These are phyloP conservation scores for Leptosphaerulina australis DNA, from an alignment of 2,329 filamentous ascomycete species.

Conservation along the genomic window DNA sequence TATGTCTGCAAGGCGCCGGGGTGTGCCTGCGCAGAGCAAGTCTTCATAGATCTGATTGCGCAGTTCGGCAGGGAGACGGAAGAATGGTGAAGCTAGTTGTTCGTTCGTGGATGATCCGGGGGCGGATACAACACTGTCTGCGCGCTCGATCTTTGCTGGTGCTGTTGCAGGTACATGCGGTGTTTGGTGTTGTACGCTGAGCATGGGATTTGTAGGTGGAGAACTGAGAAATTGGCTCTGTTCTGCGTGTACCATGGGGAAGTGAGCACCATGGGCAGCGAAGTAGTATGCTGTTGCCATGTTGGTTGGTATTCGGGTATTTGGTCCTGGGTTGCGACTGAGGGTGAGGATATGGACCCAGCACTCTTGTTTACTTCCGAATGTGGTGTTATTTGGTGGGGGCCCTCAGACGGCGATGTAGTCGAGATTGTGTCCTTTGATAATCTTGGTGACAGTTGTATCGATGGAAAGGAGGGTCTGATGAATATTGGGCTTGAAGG, in stretches of 20 bases:
- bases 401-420: slow-evolving; percentile 3
- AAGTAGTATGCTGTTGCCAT: slow-evolving; percentile 31
- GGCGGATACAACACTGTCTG: slow-evolving; percentile 9
- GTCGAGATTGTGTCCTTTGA: slow-evolving; percentile 5
- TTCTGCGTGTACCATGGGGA: slow-evolving; percentile 17
- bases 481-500: slow-evolving; percentile 12
- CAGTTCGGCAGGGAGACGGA: slow-evolving; percentile 64
- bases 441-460: slow-evolving; percentile 6
- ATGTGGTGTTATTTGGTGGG: background rate
- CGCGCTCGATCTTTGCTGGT: slow-evolving; percentile 7
- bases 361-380: slow-evolving; percentile 7
- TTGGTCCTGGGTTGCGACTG: background rate
- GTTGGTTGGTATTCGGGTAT: background rate
- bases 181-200: slow-evolving; percentile 15
- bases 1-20: slow-evolving; percentile 13
- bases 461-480: slow-evolving; percentile 9
- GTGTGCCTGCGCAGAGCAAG: slow-evolving; percentile 42
- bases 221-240: slow-evolving; percentile 6
- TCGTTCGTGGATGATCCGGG: slow-evolving; percentile 3
- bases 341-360: slow-evolving; percentile 3
- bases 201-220: slow-evolving; percentile 15
- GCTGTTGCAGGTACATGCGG: slow-evolving; percentile 11
- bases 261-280: slow-evolving; percentile 30
- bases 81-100: slow-evolving; percentile 37
- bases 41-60: slow-evolving; percentile 62